Conservation (phyloP, 2,329 filamentous ascomycete species). For the Fusarium sp. region DNA sequence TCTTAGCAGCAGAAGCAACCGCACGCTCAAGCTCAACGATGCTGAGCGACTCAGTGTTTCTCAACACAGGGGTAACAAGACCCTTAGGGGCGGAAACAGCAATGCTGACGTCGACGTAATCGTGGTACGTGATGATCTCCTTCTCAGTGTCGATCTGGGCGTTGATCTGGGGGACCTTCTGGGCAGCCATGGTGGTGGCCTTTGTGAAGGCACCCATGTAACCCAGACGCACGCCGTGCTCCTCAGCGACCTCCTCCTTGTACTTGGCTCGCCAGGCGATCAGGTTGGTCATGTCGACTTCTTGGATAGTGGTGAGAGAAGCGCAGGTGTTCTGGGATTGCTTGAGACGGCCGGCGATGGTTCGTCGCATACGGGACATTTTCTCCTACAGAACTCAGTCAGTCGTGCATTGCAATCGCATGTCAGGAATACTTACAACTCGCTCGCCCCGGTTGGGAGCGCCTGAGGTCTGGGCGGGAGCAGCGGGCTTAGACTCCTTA, state of each 20-base stretch:
- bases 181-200: constrained; percentile 73
- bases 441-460: constrained; percentile 35
- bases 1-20: constrained; percentile 71
- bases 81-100: constrained; percentile 78
- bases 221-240: constrained; percentile 62
- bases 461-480: constrained; percentile 22
- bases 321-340: constrained; percentile 77
- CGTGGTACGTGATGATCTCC: constrained; percentile 67
- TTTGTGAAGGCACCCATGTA: constrained; percentile 84
- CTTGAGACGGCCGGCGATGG: constrained; percentile 75
- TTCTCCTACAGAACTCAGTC: constrained; percentile 43
- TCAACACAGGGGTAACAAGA: constrained; percentile 81
- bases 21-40: constrained; percentile 61
- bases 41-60: constrained; percentile 67
- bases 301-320: constrained; percentile 72
- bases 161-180: constrained; percentile 78
- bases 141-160: constrained; percentile 69
- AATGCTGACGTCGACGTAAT: constrained; percentile 79
- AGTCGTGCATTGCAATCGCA: background rate
- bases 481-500: constrained; percentile 27
- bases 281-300: constrained; percentile 68
- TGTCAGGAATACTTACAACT: constrained; percentile 24
- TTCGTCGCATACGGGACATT: constrained; percentile 78
- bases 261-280: constrained; percentile 74
- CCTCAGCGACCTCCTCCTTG: constrained; percentile 61